Conservation (phyloP, 2,329 filamentous ascomycete genomes). For the Hirsutella thompsonii region DNA sequence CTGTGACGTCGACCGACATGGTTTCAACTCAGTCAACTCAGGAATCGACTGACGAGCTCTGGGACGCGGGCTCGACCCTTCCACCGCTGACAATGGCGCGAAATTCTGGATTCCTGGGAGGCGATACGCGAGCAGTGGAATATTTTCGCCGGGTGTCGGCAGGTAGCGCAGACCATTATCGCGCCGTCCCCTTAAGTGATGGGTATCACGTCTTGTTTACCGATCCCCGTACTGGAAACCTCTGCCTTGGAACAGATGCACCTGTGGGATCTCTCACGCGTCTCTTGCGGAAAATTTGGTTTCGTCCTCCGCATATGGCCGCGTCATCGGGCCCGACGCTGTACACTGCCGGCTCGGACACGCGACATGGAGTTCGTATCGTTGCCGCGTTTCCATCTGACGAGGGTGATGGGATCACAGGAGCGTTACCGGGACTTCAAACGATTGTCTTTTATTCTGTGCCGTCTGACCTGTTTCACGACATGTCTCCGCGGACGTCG, state of each 20-base stretch:
- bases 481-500: constrained; percentile 11
- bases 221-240: constrained; percentile 39
- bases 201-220: constrained; percentile 53
- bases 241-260: constrained; percentile 50
- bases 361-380: constrained; percentile 43
- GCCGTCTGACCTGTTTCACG: constrained; percentile 40
- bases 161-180: constrained; percentile 44
- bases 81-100: background rate
- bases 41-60: background rate
- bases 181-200: constrained; percentile 51
- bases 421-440: constrained; percentile 13
- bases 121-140: background rate
- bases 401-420: constrained; percentile 2
- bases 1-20: constrained; percentile 5
- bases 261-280: constrained; percentile 35
- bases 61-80: too few relatives aligned
- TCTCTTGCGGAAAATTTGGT: constrained; percentile 45
- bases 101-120: background rate
- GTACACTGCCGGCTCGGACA: constrained; percentile 44
- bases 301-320: constrained; percentile 21
- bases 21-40: background rate
- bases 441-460: constrained; percentile 47
- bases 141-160: constrained; percentile 19
- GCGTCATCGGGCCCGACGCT: constrained; percentile 27
- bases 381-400: constrained; percentile 39